Percentiles rank a stretch among this genome's conserved stretches.
Evolutionary conservation across 1,284 basidiomycete species (phyloP).

Genomic region (Somion occarium): DNA sequence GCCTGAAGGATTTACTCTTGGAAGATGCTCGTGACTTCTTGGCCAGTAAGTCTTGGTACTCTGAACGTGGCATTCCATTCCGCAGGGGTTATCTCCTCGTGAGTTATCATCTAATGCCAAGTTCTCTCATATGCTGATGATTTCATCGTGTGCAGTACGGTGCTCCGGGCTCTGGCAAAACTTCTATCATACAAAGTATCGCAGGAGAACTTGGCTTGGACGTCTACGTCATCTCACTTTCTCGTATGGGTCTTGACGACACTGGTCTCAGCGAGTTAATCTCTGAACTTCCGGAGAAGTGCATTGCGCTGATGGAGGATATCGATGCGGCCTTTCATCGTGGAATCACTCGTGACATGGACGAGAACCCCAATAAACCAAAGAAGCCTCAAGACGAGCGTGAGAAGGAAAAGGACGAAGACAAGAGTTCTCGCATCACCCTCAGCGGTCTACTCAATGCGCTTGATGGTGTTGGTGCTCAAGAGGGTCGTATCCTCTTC

Average conservation of each 20-base stretch:
- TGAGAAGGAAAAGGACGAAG: constrained; percentile 4
- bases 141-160: constrained; percentile 45
- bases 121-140: constrained; percentile 1
- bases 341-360: constrained; percentile 40
- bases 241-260: constrained; percentile 68
- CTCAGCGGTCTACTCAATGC: constrained; percentile 72
- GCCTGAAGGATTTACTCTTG: constrained; percentile 57
- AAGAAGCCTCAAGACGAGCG: constrained; percentile 9
- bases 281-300: constrained; percentile 59
- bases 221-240: constrained; percentile 73
- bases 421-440: constrained; percentile 40
- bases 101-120: constrained; percentile 15
- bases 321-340: constrained; percentile 71
- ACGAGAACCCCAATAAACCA: constrained; percentile 14
- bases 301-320: constrained; percentile 78
- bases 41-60: constrained; percentile 61
- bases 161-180: constrained; percentile 73
- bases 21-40: constrained; percentile 68
- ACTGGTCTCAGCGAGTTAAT: constrained; percentile 54
- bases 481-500: constrained; percentile 73
- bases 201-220: constrained; percentile 73
- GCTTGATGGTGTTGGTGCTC: constrained; percentile 70
- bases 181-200: constrained; percentile 68
- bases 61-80: constrained; percentile 64
- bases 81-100: constrained; percentile 68